Base-by-base conservation (phyloP, 108 stramenopile species). In the Schizochytrium sp. region DNA sequence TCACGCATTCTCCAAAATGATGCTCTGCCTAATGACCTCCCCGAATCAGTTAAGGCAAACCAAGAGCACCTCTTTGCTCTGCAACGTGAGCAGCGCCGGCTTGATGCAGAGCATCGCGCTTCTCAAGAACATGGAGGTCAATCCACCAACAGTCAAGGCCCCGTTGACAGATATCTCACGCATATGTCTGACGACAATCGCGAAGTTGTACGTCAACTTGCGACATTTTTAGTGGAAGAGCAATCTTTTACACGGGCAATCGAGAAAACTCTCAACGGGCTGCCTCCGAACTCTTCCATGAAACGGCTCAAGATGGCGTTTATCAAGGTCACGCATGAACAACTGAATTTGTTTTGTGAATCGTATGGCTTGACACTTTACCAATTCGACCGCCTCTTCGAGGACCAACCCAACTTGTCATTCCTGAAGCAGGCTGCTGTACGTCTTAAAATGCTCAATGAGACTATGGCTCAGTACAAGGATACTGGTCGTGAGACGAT, bases 351-450 rank as follows among this genome's bases (percentile, higher is more conserved):
- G 19, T 83, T 83, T 53, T 83, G 73, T 50, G 28, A 28, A n/a
- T 53, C 49, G 7, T 53, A 83, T 38, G 73, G 50, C 4, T 28
- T 83, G 5, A 83, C 73, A 46, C 73, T 83, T 5, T 46, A 47
- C 49, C 73, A 83, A 46, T 83, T 83, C 19, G 73, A 83, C 73
- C 17, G 73, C 45, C 73, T 83, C 13, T 83, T 83, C 17, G 73
- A 83, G 50, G 73, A 83, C 45, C 73, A 38, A 50, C 73, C 73
- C 5, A 47, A 46, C 19, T n/a, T 83, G 13, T 47, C 46, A 19
- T 83, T 15, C 45, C 73, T 83, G 8, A 83, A 83, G 50, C 73
- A 83, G 45, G 73, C 73, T 4, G 73, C 73, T 8, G 50, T 83
- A 4, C 46, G 73, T 8, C 73, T 83, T 17, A 47, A 83, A 50